Conservation (phyloP, 768 basidiomycete species). For the Cubamyces lactineus region DNA sequence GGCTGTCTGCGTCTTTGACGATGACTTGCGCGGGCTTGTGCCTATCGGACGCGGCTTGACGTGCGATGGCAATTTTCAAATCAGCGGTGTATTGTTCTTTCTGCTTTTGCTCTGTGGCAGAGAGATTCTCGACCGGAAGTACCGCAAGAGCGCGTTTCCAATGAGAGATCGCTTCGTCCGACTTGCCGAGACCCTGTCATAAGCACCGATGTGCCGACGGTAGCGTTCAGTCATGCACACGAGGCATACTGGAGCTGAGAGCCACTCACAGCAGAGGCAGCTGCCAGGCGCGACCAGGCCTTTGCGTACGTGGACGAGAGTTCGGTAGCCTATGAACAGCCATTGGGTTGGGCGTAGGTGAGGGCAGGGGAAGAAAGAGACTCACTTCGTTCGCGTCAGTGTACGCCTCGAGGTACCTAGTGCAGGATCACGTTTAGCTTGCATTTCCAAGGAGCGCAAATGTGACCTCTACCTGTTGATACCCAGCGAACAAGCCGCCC, state of each 20-base stretch:
- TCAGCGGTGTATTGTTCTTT: conserved; percentile 40
- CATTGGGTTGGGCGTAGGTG: too few species aligned
- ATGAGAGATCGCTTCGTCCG: conserved; percentile 8
- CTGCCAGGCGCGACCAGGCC: conserved; percentile 5
- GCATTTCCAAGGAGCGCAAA: not conserved
- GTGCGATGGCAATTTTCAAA: conserved; percentile 33
- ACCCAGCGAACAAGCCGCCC: conserved; percentile 44
- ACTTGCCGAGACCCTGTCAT: conserved; percentile 20
- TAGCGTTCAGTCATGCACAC: too few species aligned
- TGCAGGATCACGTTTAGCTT: not conserved
- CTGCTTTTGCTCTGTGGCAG: conserved; percentile 38
- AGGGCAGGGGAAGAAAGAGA: not conserved
- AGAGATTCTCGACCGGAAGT: conserved; percentile 36
- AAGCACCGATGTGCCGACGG: too few species aligned
- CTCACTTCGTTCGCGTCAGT: conserved; percentile 18
- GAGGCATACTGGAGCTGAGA: conserved; percentile 32
- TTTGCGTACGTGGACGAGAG: conserved; percentile 2
- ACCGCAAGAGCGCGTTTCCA: conserved; percentile 38
- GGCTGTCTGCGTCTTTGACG: not conserved
- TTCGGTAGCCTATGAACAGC: not conserved
- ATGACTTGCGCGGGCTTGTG: not conserved
- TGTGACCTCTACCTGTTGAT: conserved; percentile 37
- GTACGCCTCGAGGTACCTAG: conserved; percentile 23
- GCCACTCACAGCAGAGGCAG: not conserved
- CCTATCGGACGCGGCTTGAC: not conserved